Base-by-base conservation (phyloP, 2,329 filamentous ascomycete genomes). In the Claviceps fusiformis region DNA sequence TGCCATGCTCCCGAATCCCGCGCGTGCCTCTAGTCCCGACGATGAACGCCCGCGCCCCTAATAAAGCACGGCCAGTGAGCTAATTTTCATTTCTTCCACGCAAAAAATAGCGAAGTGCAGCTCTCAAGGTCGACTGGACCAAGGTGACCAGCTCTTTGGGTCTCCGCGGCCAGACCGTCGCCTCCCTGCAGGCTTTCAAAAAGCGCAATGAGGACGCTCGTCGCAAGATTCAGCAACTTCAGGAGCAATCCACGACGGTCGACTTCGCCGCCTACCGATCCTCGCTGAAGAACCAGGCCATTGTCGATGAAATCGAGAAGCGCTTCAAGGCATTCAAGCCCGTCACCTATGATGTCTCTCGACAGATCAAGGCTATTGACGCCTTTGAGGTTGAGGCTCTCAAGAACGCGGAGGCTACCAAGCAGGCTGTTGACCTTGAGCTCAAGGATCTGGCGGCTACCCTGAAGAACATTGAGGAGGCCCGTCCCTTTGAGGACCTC, bases 141-240 rank as follows among this genome's bases (percentile, higher is more conserved):
- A 93, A 95, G 79, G 83, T 98, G 70, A 86, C 86, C 75, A 83
- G 82, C 76, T 95, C 92, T 70, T 90, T 98, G 68, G 92, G 92
- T 73, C 89, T 98, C 73, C 89, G 89, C 74, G 93, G 93, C 73
- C 88, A 90, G 78, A 98, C 93, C 64, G 91, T 89, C 64, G 77
- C 86, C 67, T 87, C 92, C 59, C 89, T 98, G 59, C 86, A 92
- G 73, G 82, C 89, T 63, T 98, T 98, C 86, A 98, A 98, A 84
- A 93, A 95, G 85, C 91, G 93, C 78, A 96, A 97, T 81, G 93
- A 98, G 72, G 91, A 96, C 72, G 92, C 89, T 70, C 91, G 92
- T 76, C 92, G 93, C 79, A 92, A 92, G 77, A 81, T 98, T 59
- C 83, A 87, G 73, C 67, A 82, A 60, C 89, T 98, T 57, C 84